These are phyloP conservation scores for Neopestalotiopsis sp. DNA, from an alignment of 2,329 filamentous ascomycete genomes.

Conservation along the genomic window DNA sequence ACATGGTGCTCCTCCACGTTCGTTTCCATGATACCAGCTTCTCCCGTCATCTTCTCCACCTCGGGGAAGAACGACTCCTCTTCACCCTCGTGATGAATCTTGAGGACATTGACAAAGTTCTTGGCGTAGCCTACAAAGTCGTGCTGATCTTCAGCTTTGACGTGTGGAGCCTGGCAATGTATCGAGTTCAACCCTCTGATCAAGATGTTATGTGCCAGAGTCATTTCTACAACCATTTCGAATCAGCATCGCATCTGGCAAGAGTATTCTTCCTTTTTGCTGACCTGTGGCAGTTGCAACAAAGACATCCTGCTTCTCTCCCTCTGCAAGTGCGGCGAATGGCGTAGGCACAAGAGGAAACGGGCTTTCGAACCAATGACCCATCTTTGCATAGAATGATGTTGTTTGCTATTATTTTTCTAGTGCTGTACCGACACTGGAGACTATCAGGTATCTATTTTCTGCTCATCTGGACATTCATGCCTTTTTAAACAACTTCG, in stretches of 20 bases:
- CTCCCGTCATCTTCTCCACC: slow-evolving; percentile 41
- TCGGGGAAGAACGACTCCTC: slow-evolving; percentile 45
- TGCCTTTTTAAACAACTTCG: not conserved
- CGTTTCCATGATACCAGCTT: slow-evolving; percentile 44
- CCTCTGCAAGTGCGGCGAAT: slow-evolving; percentile 11
- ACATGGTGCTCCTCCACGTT: slow-evolving; percentile 48
- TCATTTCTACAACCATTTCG: slow-evolving; percentile 31
- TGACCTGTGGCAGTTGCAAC: slow-evolving; percentile 28
- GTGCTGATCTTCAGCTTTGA: slow-evolving; percentile 39
- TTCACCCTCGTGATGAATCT: slow-evolving; percentile 46
- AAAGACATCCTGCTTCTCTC: slow-evolving; percentile 26
- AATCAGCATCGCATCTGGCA: not conserved
- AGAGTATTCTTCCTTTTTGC: not conserved
- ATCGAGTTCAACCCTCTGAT: slow-evolving; percentile 44
- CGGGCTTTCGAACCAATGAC: slow-evolving; percentile 16
- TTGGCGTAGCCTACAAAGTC: slow-evolving; percentile 40
- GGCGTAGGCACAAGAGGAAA: slow-evolving; percentile 15
- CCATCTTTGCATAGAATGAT: not conserved
- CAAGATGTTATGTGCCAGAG: slow-evolving; percentile 42
- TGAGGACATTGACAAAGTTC: slow-evolving; percentile 37
- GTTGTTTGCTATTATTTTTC: not conserved
- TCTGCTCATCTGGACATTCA: not conserved
- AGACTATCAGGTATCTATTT: too few species aligned
- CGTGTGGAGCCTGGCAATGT: slow-evolving; percentile 40
- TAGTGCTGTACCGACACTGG: too few species aligned